Percentiles rank a stretch among this genome's conserved stretches.
These are phyloP conservation scores for Ogataea corticis DNA, from an alignment of 805 yeast genomes.

Conservation along the genomic window DNA sequence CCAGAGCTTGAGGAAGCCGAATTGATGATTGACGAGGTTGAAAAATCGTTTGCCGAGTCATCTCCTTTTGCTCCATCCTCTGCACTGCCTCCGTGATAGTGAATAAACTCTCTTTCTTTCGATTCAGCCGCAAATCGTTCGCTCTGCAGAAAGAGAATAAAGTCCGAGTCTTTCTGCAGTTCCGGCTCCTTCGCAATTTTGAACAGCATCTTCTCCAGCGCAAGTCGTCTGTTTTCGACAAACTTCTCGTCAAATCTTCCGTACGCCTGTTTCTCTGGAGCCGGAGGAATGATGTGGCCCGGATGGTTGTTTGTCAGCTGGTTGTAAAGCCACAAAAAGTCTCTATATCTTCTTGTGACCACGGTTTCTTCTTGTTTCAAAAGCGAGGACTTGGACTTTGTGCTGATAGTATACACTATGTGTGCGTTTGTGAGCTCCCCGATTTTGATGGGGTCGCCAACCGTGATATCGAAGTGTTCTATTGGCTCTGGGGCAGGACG, in stretches of 20 bases:
- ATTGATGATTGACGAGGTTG: conserved; percentile 30
- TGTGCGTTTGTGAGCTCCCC: conserved; percentile 90
- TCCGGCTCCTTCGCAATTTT: conserved; percentile 60
- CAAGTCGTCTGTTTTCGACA: conserved; percentile 79
- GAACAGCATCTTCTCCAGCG: conserved; percentile 81
- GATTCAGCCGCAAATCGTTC: conserved; percentile 68
- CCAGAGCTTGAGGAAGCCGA: conserved; percentile 20
- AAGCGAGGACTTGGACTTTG: conserved; percentile 51
- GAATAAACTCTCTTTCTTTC: conserved; percentile 60
- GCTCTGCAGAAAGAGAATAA: conserved; percentile 73
- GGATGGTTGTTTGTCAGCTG: conserved; percentile 86
- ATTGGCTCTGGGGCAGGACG: conserved; percentile 13
- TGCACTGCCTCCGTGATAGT: conserved; percentile 31
- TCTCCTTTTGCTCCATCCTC: conserved; percentile 29
- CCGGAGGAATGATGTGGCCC: conserved; percentile 91
- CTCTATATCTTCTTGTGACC: conserved; percentile 85
- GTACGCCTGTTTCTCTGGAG: conserved; percentile 90
- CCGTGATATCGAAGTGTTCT: conserved; percentile 59
- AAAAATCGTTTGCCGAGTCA: conserved; percentile 21
- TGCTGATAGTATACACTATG: conserved; percentile 78
- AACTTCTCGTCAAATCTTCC: conserved; percentile 91
- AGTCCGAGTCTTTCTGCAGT: conserved; percentile 73
- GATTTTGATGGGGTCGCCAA: conserved; percentile 88
- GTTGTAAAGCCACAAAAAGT: conserved; percentile 91
- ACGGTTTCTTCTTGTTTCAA: conserved; percentile 41